A percentile compares a stretch with the other conserved stretches of the same genome.
Evolutionary conservation across 768 basidiomycete genomes (phyloP).

Genomic region (Lactarius quietus): DNA sequence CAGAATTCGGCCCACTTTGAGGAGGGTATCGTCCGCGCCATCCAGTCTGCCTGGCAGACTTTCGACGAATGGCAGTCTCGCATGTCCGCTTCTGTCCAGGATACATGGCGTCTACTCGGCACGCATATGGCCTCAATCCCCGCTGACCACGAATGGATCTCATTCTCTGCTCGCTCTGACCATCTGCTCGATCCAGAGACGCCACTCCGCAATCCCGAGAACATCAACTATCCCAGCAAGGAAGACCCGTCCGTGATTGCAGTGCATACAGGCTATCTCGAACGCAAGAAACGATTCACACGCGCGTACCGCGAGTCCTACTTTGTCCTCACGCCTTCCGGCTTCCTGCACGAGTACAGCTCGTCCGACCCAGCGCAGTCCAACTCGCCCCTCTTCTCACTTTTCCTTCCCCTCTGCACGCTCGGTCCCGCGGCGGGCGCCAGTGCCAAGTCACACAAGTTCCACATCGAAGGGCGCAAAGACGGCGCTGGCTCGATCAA

Average conservation of each 20-base stretch:
- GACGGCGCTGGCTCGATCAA: slow-evolving; percentile 71
- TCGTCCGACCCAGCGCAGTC: slow-evolving; percentile 64
- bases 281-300: slow-evolving; percentile 95
- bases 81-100: slow-evolving; percentile 66
- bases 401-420: slow-evolving; percentile 95
- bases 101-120: slow-evolving; percentile 69
- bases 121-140: slow-evolving; percentile 72
- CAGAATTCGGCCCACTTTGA: slow-evolving; percentile 97
- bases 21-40: slow-evolving; percentile 89
- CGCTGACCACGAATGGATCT: slow-evolving; percentile 92
- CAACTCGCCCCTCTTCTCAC: slow-evolving; percentile 67
- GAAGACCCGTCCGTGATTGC: slow-evolving; percentile 83
- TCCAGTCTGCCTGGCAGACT: slow-evolving; percentile 96
- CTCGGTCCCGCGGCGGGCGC: slow-evolving; percentile 83
- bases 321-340: slow-evolving; percentile 92
- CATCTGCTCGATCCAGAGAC: slow-evolving; percentile 97
- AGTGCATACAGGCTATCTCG: slow-evolving; percentile 86
- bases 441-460: slow-evolving; percentile 79
- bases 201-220: slow-evolving; percentile 73
- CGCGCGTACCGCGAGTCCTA: slow-evolving; percentile 80
- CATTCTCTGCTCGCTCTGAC: slow-evolving; percentile 89
- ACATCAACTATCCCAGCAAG: slow-evolving; percentile 84
- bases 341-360: slow-evolving; percentile 91
- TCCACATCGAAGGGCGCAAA: slow-evolving; percentile 92
- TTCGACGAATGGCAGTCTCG: slow-evolving; percentile 94